These are phyloP conservation scores for Cajanus cajan DNA, from an alignment of 306 rosid species.

Conservation along the genomic window DNA sequence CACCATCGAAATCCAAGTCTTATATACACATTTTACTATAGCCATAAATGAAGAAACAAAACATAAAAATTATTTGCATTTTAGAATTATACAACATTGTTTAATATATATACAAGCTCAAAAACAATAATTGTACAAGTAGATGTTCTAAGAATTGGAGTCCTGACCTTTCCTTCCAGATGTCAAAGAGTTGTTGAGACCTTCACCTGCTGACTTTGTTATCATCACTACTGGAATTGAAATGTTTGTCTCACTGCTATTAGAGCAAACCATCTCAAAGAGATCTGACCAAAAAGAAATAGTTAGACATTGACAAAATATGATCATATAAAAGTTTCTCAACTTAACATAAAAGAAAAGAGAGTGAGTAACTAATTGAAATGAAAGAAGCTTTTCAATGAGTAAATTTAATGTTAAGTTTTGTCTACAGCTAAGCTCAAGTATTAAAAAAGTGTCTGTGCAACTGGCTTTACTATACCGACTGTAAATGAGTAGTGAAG, in stretches of 20 bases:
- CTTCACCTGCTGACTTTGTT: constrained; percentile 69
- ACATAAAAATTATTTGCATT: not conserved
- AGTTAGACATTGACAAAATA: constrained; percentile 1
- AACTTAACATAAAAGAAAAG: constrained; percentile 1
- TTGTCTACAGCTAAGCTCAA: not conserved
- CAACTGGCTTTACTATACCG: not conserved
- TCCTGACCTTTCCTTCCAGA: constrained; percentile 65
- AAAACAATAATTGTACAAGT: constrained; percentile 17
- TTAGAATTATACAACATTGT: not conserved
- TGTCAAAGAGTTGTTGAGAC: constrained; percentile 51
- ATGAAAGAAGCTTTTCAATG: no score
- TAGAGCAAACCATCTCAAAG: constrained; percentile 81
- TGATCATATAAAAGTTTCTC: not conserved
- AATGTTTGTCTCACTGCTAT: constrained; percentile 49
- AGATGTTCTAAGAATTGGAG: constrained; percentile 27
- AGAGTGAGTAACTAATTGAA: no score
- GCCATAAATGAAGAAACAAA: not conserved
- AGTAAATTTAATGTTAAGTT: no score
- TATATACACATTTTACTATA: not conserved
- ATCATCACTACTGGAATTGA: constrained; percentile 84
- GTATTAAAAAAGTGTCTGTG: not conserved
- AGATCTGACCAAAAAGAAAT: constrained; percentile 48
- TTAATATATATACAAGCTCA: not conserved
- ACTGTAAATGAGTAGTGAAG: not conserved
- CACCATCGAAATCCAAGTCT: not conserved